Conservation (phyloP, 2,329 filamentous ascomycete genomes). For the Juglanconis sp. region DNA sequence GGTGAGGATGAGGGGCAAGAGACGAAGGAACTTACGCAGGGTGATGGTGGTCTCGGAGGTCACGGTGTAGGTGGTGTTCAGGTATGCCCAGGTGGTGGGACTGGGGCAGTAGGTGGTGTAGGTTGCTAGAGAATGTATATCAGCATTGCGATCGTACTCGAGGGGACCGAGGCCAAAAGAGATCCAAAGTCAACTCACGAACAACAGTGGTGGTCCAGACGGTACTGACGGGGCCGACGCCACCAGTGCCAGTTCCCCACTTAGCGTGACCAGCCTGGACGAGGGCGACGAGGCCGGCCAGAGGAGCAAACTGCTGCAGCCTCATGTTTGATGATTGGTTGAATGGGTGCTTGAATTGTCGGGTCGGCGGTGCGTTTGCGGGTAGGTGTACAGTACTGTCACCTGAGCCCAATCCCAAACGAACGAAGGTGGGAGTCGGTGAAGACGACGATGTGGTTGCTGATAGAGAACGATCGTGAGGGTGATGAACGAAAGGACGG, state of each 20-base stretch:
- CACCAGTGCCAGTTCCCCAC: conserved; percentile 18
- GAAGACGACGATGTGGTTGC: conserved; percentile 8
- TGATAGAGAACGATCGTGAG: conserved; percentile 8
- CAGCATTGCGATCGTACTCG: neutral
- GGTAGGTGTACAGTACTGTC: neutral
- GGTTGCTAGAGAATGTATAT: neutral
- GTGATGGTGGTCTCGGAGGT: conserved; percentile 40
- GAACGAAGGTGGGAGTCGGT: conserved; percentile 14
- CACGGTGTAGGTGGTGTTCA: conserved; percentile 42
- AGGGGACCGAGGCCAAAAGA: conserved; percentile 28
- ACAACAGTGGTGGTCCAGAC: conserved; percentile 35
- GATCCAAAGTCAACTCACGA: conserved; percentile 39
- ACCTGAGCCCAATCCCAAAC: neutral
- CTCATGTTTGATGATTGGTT: conserved; percentile 20
- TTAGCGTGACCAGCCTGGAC: conserved; percentile 21
- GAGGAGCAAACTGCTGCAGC: conserved; percentile 13
- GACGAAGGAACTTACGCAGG: conserved; percentile 34
- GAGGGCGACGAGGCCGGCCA: conserved; percentile 15
- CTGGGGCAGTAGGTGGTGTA: neutral
- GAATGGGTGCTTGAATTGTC: neutral
- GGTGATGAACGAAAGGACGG: conserved; percentile 3
- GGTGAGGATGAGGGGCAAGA: neutral
- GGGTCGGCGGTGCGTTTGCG: neutral
- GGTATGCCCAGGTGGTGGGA: conserved; percentile 36
- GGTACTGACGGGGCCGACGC: conserved; percentile 18